Percentiles rank a stretch among this genome's conserved stretches.
These are phyloP conservation scores for Drosera capensis DNA, from an alignment of 148 eudicot species.

Conservation along the genomic window DNA sequence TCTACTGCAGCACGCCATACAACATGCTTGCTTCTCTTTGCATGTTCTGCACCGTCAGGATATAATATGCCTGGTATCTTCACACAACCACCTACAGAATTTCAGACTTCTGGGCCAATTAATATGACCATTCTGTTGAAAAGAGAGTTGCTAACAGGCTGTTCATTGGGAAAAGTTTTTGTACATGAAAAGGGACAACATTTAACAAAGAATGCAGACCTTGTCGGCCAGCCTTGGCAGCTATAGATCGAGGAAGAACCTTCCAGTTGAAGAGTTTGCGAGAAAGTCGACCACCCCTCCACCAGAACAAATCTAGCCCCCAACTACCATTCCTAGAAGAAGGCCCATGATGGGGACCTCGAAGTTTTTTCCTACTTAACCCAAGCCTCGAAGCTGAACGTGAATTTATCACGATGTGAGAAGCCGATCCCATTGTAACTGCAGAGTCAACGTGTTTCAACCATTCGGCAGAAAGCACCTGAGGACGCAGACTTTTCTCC, in stretches of 20 bases:
- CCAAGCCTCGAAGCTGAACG: constrained; percentile 42
- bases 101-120: constrained; percentile 9
- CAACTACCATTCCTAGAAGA: constrained; percentile 28
- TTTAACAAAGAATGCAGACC: constrained; percentile 33
- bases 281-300: constrained; percentile 91
- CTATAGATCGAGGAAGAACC: constrained; percentile 60
- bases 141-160: too few relatives aligned
- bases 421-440: constrained; percentile 61
- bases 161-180: too few relatives aligned
- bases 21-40: constrained; percentile 47
- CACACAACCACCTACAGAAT: constrained; percentile 47
- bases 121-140: constrained; percentile 3
- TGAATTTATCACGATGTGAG: constrained; percentile 38
- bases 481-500: constrained; percentile 59
- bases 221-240: constrained; percentile 75
- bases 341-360: constrained; percentile 20
- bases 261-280: constrained; percentile 75
- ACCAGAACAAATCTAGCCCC: constrained; percentile 68
- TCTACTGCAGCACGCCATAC: constrained; percentile 87
- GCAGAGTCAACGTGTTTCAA: constrained; percentile 61
- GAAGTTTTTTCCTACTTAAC: constrained; percentile 33
- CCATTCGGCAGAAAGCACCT: constrained; percentile 74
- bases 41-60: constrained; percentile 52
- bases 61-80: constrained; percentile 66
- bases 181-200: too few relatives aligned